A percentile compares a stretch with the other conserved stretches of the same genome.
Evolutionary conservation across 1,284 basidiomycete species (phyloP).

Genomic region (Tremellales sp.): DNA sequence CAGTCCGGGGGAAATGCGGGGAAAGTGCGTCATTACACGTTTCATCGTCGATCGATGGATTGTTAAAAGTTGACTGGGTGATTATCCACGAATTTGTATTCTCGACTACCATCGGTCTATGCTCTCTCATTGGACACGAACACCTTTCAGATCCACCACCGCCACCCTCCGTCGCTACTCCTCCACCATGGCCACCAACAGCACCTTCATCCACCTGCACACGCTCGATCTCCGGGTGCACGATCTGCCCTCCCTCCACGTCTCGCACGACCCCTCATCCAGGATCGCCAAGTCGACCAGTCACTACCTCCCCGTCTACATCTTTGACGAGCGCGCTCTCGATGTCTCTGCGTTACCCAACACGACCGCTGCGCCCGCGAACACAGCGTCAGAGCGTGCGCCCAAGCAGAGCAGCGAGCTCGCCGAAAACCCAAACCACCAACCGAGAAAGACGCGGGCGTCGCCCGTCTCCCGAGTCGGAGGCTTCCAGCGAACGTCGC

Average conservation of each 20-base stretch:
- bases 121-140: too few relatives aligned
- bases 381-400: conserved; percentile 15
- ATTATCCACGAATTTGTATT: too few relatives aligned
- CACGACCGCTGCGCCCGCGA: not conserved
- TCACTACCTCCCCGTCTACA: conserved; percentile 55
- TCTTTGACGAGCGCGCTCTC: conserved; percentile 55
- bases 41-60: too few relatives aligned
- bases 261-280: conserved; percentile 33
- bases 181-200: conserved; percentile 10
- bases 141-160: too few relatives aligned
- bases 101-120: too few relatives aligned
- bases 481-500: conserved; percentile 54
- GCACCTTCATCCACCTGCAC: conserved; percentile 36
- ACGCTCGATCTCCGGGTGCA: conserved; percentile 50
- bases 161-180: too few relatives aligned
- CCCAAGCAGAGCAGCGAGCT: conserved; percentile 26
- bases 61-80: too few relatives aligned
- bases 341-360: conserved; percentile 51
- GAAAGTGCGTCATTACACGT: too few relatives aligned
- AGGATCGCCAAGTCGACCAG: conserved; percentile 35
- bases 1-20: too few relatives aligned
- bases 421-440: conserved; percentile 14
- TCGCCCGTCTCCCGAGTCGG: conserved; percentile 47
- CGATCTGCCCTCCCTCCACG: conserved; percentile 53
- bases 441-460: conserved; percentile 18